A percentile compares a stretch with the other conserved stretches of the same genome.
Evolutionary conservation across 257 asterid species (phyloP).

Genomic region (Fraxinus pennsylvanica): DNA sequence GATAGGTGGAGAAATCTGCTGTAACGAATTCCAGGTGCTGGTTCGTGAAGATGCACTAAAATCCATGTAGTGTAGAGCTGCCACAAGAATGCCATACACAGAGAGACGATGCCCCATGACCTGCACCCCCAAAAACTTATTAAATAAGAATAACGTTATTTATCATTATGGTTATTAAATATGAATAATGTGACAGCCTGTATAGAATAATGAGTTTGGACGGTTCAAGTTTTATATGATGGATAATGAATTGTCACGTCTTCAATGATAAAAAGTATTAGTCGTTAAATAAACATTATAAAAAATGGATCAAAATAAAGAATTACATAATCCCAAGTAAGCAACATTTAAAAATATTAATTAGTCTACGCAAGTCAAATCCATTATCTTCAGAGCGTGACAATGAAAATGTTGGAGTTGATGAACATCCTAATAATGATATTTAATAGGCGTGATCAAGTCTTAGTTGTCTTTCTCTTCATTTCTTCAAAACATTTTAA

Average conservation of each 20-base stretch:
- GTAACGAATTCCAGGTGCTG: conserved; percentile 50
- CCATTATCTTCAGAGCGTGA: too few species aligned
- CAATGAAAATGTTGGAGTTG: too few species aligned
- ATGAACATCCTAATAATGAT: too few species aligned
- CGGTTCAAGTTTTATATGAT: too few species aligned
- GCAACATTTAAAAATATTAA: not conserved
- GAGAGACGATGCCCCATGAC: conserved; percentile 48
- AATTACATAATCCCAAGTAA: not conserved
- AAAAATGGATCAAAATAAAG: not conserved
- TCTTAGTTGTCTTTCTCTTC: not conserved
- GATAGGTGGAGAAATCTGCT: conserved; percentile 68
- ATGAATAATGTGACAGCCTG: too few species aligned
- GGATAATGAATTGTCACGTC: too few species aligned
- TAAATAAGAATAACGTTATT: not conserved
- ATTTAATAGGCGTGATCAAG: too few species aligned
- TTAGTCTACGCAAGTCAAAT: not conserved
- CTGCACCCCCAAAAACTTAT: conserved; percentile 27
- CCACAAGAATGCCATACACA: conserved; percentile 49
- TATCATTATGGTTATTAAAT: too few species aligned
- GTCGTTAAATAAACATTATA: too few species aligned
- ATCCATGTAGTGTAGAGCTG: conserved; percentile 71
- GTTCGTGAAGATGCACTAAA: conserved; percentile 60
- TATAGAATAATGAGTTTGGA: too few species aligned
- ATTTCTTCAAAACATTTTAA: not conserved
- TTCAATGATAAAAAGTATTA: too few species aligned